These are phyloP conservation scores for Hygrocybe coccinea DNA, from an alignment of 768 basidiomycete genomes.

Conservation along the genomic window DNA sequence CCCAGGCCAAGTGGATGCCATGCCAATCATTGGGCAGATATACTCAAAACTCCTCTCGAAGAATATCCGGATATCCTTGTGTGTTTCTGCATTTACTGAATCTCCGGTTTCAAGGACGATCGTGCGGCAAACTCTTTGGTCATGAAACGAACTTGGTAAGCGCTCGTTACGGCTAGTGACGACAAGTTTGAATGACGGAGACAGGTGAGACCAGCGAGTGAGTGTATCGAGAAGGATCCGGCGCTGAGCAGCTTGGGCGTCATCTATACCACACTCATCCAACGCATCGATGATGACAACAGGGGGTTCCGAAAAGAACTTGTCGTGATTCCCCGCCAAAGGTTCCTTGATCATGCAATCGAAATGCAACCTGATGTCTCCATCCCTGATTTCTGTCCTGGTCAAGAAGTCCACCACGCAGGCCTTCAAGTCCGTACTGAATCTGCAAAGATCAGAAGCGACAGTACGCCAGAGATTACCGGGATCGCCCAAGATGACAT, in stretches of 20 bases:
- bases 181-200: too few species aligned
- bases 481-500: too few species aligned
- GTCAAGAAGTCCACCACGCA: too few species aligned
- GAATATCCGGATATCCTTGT: constrained; percentile 6
- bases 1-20: constrained; percentile 17
- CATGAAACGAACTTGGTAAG: constrained; percentile 23
- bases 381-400: too few species aligned
- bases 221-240: too few species aligned
- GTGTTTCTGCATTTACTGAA: not conserved
- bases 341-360: too few species aligned
- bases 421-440: not conserved
- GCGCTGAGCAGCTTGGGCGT: constrained; percentile 13
- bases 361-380: too few species aligned
- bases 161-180: too few species aligned
- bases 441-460: constrained; percentile 13
- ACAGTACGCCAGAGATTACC: too few species aligned
- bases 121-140: not conserved
- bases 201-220: too few species aligned
- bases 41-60: not conserved
- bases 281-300: constrained; percentile 35
- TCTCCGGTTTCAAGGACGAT: not conserved
- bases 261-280: constrained; percentile 35
- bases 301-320: constrained; percentile 14
- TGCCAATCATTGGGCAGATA: not conserved
- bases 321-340: too few species aligned